These are phyloP conservation scores for Ophiostoma piceae DNA, from an alignment of 2,329 filamentous ascomycete species.

Conservation along the genomic window DNA sequence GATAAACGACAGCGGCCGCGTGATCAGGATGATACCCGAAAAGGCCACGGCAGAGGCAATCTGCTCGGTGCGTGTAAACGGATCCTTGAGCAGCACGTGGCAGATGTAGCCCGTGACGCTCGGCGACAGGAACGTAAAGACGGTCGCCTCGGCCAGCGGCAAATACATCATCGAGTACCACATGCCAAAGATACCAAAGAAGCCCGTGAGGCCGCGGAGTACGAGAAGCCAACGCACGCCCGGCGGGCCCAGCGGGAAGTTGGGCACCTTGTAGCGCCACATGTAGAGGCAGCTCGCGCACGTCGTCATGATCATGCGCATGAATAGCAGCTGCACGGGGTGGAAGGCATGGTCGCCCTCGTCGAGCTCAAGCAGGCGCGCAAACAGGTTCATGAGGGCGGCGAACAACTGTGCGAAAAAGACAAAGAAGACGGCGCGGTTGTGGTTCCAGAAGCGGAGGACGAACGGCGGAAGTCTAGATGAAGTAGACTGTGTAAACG, in stretches of 20 bases:
- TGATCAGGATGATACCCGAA: conserved; percentile 76
- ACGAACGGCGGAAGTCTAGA: conserved; percentile 28
- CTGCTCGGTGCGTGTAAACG: conserved; percentile 72
- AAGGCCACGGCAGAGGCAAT: conserved; percentile 70
- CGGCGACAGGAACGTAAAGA: conserved; percentile 81
- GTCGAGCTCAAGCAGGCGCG: conserved; percentile 67
- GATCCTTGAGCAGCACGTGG: conserved; percentile 66
- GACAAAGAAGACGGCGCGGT: conserved; percentile 69
- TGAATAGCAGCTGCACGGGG: conserved; percentile 79
- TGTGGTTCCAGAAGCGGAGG: conserved; percentile 51
- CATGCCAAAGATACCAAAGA: conserved; percentile 72
- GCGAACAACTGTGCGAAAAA: conserved; percentile 74
- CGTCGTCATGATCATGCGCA: conserved; percentile 69
- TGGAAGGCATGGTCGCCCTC: conserved; percentile 63
- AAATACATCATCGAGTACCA: conserved; percentile 67
- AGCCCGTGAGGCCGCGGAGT: conserved; percentile 27
- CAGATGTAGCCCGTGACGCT: conserved; percentile 75
- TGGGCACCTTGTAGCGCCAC: conserved; percentile 60
- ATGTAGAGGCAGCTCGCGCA: conserved; percentile 65
- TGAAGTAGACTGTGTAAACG: conserved; percentile 20
- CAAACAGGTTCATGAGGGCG: conserved; percentile 77
- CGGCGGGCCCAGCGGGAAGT: conserved; percentile 64
- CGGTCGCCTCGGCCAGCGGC: conserved; percentile 78
- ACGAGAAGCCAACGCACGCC: conserved; percentile 64
- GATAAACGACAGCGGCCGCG: conserved; percentile 52